These are phyloP conservation scores for Aspergillus fischeri DNA, from an alignment of 2,329 filamentous ascomycete genomes.

Conservation along the genomic window DNA sequence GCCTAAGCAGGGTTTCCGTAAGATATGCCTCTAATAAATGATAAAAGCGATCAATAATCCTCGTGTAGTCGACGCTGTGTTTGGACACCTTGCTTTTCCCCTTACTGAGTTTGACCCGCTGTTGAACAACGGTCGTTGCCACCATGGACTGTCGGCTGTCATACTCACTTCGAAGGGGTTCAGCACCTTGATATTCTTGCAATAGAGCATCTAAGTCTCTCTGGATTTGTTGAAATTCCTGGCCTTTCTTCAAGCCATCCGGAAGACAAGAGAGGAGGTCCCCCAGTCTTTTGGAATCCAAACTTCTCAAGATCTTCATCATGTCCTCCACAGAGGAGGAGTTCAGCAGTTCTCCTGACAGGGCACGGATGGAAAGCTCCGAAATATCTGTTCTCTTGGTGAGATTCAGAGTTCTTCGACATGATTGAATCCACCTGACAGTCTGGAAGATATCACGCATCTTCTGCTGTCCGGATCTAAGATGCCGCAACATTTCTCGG, in stretches of 20 bases:
- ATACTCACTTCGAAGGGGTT: constrained; percentile 67
- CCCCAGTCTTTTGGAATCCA: constrained; percentile 48
- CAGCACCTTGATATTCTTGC: constrained; percentile 43
- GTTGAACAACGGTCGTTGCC: constrained; percentile 56
- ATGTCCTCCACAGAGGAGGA: constrained; percentile 51
- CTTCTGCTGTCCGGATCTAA: constrained; percentile 38
- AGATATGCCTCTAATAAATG: constrained; percentile 46
- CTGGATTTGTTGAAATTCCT: constrained; percentile 41
- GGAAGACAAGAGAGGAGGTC: constrained; percentile 38
- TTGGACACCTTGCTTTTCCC: constrained; percentile 52
- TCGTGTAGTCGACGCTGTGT: constrained; percentile 53
- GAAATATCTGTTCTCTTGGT: constrained; percentile 29
- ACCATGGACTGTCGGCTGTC: constrained; percentile 59
- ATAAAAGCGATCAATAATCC: constrained; percentile 48
- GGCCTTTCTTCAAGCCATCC: constrained; percentile 28
- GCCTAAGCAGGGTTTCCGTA: constrained; percentile 43
- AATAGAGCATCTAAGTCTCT: constrained; percentile 47
- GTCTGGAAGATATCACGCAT: constrained; percentile 36
- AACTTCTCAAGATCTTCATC: constrained; percentile 49
- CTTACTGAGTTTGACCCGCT: constrained; percentile 57
- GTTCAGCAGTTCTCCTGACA: constrained; percentile 51
- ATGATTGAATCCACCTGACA: constrained; percentile 24
- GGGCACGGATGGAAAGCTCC: constrained; percentile 37
- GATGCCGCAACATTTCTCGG: constrained; percentile 33
- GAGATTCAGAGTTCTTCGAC: constrained; percentile 26